A percentile compares a stretch with the other conserved stretches of the same genome.
These are phyloP conservation scores for Phanerodontia chrysosporium DNA, from an alignment of 768 basidiomycete genomes.

Conservation along the genomic window DNA sequence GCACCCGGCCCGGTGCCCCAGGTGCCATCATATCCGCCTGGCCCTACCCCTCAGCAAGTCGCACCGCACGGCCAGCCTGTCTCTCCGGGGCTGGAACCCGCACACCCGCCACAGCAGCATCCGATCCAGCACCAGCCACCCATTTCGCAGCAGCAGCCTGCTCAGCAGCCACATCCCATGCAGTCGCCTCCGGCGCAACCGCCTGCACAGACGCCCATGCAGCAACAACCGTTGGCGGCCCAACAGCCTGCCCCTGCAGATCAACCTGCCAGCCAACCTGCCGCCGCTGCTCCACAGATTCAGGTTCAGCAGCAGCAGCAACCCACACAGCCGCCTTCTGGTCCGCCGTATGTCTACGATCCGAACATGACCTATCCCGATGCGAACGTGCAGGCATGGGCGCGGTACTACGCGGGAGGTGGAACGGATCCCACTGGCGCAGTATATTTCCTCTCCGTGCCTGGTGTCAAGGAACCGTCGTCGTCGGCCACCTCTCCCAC, in stretches of 20 bases:
- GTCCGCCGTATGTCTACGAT: conserved; percentile 55
- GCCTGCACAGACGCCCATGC: conserved; percentile 31
- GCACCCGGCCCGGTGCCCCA: not conserved
- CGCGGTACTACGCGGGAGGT: conserved; percentile 78
- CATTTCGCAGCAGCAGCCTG: conserved; percentile 16
- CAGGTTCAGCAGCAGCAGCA: conserved; percentile 33
- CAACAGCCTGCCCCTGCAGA: conserved; percentile 6
- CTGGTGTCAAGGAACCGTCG: conserved; percentile 56
- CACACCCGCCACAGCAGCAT: not conserved
- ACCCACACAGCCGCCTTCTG: conserved; percentile 26
- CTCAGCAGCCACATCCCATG: conserved; percentile 10
- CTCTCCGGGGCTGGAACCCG: not conserved
- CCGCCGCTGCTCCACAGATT: conserved; percentile 24
- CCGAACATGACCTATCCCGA: conserved; percentile 68
- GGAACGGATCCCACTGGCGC: conserved; percentile 70
- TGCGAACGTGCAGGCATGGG: conserved; percentile 83
- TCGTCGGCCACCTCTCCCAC: not conserved
- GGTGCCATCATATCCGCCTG: not conserved
- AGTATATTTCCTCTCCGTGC: conserved; percentile 78
- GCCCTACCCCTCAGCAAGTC: not conserved
- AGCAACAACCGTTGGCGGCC: conserved; percentile 24
- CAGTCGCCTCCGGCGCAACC: conserved; percentile 11
- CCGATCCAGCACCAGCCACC: not conserved
- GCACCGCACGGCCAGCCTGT: conserved; percentile 1
- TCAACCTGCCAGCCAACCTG: conserved; percentile 29